phyloP scores from a whole-genome alignment of 2,329 filamentous ascomycete species.

The Aureobasidium sp. region DNA sequence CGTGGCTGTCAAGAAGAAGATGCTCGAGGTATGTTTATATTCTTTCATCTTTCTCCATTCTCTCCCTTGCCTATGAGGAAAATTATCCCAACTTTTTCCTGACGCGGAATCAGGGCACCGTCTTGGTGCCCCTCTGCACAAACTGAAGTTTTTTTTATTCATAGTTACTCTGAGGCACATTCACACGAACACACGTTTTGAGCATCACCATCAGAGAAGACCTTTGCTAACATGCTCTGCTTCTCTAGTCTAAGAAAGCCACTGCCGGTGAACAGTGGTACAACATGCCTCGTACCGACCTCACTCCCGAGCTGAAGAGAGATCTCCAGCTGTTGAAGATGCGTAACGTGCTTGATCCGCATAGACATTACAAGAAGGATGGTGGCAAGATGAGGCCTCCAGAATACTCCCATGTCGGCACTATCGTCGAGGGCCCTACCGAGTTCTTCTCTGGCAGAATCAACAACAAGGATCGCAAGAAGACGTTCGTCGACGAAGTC shows the following conservation, averaged over 20 bases:
- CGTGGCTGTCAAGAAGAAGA: constrained; percentile 39
- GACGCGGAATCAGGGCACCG: constrained; percentile 67
- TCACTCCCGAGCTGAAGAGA: constrained; percentile 79
- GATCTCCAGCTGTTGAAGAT: constrained; percentile 86
- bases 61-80: constrained; percentile 60
- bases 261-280: constrained; percentile 82
- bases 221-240: constrained; percentile 24
- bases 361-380: constrained; percentile 87
- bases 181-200: constrained; percentile 16
- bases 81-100: constrained; percentile 62
- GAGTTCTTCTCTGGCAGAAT: constrained; percentile 79
- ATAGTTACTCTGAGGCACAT: constrained; percentile 68
- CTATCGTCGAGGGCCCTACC: constrained; percentile 78
- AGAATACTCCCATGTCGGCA: constrained; percentile 82
- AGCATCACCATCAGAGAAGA: constrained; percentile 14
- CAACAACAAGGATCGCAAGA: constrained; percentile 79
- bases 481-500: constrained; percentile 79
- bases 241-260: constrained; percentile 47
- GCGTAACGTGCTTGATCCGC: constrained; percentile 80
- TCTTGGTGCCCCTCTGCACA: constrained; percentile 71
- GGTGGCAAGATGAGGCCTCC: constrained; percentile 63
- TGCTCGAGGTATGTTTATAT: constrained; percentile 46
- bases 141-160: constrained; percentile 59
- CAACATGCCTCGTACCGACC: constrained; percentile 72
- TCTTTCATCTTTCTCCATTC: neutral